These are phyloP conservation scores for Penicillium nucicola DNA, from an alignment of 495 filamentous ascomycete species.

Conservation along the genomic window DNA sequence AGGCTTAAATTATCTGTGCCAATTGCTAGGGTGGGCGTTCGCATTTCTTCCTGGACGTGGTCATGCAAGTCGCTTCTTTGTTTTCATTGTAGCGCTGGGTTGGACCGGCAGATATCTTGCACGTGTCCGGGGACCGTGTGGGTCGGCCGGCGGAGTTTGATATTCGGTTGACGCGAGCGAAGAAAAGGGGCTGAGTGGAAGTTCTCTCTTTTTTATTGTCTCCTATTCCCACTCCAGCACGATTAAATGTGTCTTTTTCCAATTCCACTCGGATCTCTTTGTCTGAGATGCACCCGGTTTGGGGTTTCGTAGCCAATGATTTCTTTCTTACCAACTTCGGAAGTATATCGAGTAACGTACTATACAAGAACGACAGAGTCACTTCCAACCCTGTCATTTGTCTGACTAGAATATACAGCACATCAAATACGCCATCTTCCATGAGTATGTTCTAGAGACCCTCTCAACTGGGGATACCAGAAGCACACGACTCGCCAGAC, in stretches of 20 bases:
- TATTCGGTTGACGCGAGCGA: constrained; percentile 46
- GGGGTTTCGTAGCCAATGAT: constrained; percentile 10
- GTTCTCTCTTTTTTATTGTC: constrained; percentile 49
- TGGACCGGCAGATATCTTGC: constrained; percentile 40
- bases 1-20: constrained; percentile 32
- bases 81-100: constrained; percentile 39
- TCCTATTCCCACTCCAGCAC: constrained; percentile 48
- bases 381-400: too few relatives aligned
- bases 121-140: constrained; percentile 39
- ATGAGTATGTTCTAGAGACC: too few relatives aligned
- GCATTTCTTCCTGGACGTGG: constrained; percentile 40
- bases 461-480: too few relatives aligned
- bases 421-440: too few relatives aligned
- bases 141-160: constrained; percentile 50
- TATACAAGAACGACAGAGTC: background rate
- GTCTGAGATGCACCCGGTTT: background rate
- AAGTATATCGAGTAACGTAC: too few relatives aligned
- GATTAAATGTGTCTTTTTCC: constrained; percentile 46
- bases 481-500: too few relatives aligned
- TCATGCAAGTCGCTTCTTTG: constrained; percentile 41
- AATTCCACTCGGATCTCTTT: constrained; percentile 14
- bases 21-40: constrained; percentile 32
- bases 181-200: constrained; percentile 48
- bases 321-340: background rate
- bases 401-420: too few relatives aligned